phyloP scores from a whole-genome alignment of 1,284 basidiomycete species.

The Sanghuangporus weigelae region DNA sequence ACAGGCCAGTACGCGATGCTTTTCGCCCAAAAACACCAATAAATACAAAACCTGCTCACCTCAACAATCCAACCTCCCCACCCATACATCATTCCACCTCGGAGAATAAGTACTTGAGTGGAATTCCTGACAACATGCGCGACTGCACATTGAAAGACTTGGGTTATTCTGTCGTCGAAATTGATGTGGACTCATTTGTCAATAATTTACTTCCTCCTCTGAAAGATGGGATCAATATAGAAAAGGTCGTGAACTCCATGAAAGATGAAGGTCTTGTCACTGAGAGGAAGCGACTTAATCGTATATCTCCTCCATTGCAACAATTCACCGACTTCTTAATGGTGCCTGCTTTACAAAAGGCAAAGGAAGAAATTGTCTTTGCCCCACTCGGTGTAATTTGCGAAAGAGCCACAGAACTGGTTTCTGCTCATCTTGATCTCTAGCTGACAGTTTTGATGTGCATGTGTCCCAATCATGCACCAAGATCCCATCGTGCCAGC shows the following conservation, averaged over 20 bases:
- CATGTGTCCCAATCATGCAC: not conserved
- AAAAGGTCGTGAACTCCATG: not conserved
- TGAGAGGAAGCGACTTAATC: not conserved
- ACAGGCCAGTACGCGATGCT: too few relatives aligned
- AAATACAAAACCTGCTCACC: not conserved
- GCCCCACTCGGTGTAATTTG: not conserved
- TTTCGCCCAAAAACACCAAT: not conserved
- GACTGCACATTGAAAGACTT: not conserved
- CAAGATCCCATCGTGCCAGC: not conserved
- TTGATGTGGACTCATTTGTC: not conserved
- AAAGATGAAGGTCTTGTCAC: not conserved
- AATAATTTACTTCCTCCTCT: not conserved
- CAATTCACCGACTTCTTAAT: not conserved
- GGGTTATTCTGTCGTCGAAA: not conserved
- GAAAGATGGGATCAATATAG: not conserved
- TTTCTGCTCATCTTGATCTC: not conserved
- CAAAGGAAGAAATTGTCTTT: not conserved
- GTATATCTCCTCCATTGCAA: not conserved
- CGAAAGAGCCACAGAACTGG: not conserved
- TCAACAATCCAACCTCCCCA: not conserved
- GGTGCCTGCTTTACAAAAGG: not conserved
- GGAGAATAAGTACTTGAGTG: not conserved
- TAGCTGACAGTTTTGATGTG: not conserved
- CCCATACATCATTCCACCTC: too few relatives aligned
- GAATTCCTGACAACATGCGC: not conserved